phyloP scores from a whole-genome alignment of 441 rosid genomes.

The Isatis lusitanica region DNA sequence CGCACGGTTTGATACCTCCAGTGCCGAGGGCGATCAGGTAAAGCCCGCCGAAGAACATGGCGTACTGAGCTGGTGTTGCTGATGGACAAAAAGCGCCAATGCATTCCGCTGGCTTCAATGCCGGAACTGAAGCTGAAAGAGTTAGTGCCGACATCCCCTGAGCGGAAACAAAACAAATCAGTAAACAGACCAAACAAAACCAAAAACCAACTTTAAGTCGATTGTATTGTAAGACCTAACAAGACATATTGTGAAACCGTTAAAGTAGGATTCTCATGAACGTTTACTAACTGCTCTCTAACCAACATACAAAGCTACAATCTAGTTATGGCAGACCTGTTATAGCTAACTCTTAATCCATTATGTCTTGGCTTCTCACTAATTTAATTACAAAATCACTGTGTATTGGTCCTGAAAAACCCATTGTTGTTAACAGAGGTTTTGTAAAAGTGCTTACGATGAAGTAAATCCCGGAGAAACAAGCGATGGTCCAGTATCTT shows the following conservation, averaged over 20 bases:
- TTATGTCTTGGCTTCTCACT: neutral
- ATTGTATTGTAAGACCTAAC: neutral
- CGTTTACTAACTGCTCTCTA: neutral
- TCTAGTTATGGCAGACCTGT: no score
- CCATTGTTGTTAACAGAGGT: neutral
- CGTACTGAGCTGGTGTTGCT: conserved; percentile 62
- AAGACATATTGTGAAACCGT: neutral
- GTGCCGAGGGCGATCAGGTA: conserved; percentile 83
- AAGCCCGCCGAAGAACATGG: conserved; percentile 71
- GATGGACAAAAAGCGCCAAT: conserved; percentile 61
- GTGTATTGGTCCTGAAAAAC: neutral
- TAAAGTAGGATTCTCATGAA: neutral
- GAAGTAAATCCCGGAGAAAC: conserved; percentile 76
- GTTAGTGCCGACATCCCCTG: conserved; percentile 87
- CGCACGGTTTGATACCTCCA: conserved; percentile 96
- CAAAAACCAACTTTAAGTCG: neutral
- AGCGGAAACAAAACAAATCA: conserved; percentile 13
- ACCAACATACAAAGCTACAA: neutral
- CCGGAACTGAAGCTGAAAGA: conserved; percentile 80
- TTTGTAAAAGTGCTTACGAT: conserved; percentile 44
- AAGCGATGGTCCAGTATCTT: conserved; percentile 89
- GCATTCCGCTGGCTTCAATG: conserved; percentile 63
- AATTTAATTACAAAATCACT: neutral
- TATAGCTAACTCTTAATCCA: neutral
- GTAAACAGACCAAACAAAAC: neutral